Base-by-base conservation (phyloP, 345 rosid genomes). In the Camelina hispida region DNA sequence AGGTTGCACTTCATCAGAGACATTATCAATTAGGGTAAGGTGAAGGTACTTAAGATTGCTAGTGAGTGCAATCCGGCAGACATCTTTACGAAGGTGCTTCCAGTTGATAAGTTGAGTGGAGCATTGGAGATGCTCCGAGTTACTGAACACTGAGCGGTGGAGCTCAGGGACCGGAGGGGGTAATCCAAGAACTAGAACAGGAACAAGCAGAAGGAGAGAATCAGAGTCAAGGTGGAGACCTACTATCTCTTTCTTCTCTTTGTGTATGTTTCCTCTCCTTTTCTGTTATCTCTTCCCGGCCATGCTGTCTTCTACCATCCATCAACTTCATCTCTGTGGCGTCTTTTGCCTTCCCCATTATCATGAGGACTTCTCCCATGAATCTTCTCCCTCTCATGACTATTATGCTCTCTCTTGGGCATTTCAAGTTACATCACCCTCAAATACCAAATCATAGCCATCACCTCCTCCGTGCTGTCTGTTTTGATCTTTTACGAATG, bases 381-480 rank as follows among this genome's bases (percentile, higher is more conserved):
- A 66, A 52, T 63, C 79, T 80, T 85, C 43, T 61, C 66, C 12
- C 17, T 38, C 23, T 34, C 25, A 34, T 43, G 79, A 57, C 67
- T 73, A 20, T 53, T 73, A 20, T 56, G 78, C 54, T 70, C 79
- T 71, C 51, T 44, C 70, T 23, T 70, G 10, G 43, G 58, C 17
- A 32, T 6, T 53, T 58, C 84, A 3, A 80, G 61, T 57, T 57
- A 23, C 10, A 52, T 69, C 71, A 76, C 17, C 58, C 17, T 50
- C 58, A 66, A 66, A 66, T 25, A 66, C 70, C 58, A 66, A 50
- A 15, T 50, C 58, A 66, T 66, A 66, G 56, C 56, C 82, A 44
- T 83, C 67, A 23, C 82, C 82, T 78, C 88, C 95, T 37, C 97
- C 69, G 1, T 48, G 70, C 18, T 66, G 70, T 12, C 18, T 66